These are phyloP conservation scores for Ceratocystis ficicola DNA, from an alignment of 2,329 filamentous ascomycete genomes.

Conservation along the genomic window DNA sequence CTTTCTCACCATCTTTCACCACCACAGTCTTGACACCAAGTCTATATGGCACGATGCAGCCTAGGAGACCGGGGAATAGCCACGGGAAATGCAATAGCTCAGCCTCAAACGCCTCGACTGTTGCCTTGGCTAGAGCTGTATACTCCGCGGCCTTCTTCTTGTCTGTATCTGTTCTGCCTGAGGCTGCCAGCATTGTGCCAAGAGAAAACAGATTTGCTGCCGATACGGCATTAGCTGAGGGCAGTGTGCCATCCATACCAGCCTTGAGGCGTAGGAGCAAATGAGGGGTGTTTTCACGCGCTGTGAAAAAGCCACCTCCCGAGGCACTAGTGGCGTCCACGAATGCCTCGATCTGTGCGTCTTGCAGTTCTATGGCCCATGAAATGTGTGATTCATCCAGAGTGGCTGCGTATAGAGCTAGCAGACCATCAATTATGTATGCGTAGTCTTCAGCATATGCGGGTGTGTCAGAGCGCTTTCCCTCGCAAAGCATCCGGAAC, in stretches of 20 bases:
- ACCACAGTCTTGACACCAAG: conserved; percentile 47
- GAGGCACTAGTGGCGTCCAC: conserved; percentile 44
- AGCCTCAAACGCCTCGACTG: conserved; percentile 73
- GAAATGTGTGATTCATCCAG: conserved; percentile 62
- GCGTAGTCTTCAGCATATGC: conserved; percentile 94
- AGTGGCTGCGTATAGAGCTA: conserved; percentile 75
- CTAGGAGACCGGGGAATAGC: conserved; percentile 72
- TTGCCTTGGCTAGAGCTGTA: conserved; percentile 53
- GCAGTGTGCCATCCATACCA: conserved; percentile 85
- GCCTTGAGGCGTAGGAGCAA: conserved; percentile 82
- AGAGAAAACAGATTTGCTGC: conserved; percentile 79
- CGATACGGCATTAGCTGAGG: conserved; percentile 80
- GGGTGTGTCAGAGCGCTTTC: conserved; percentile 38
- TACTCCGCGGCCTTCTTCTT: conserved; percentile 33
- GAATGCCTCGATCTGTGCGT: conserved; percentile 49
- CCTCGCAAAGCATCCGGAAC: conserved; percentile 61
- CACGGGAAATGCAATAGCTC: conserved; percentile 90
- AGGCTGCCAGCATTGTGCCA: conserved; percentile 53
- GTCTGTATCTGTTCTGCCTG: conserved; percentile 27
- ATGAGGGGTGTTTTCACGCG: conserved; percentile 48
- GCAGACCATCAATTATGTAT: conserved; percentile 67
- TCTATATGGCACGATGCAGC: conserved; percentile 59
- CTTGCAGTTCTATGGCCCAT: conserved; percentile 72
- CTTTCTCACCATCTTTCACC: background rate
- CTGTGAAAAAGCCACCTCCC: conserved; percentile 62